Evolutionary conservation across 106 monocot species (phyloP), one percentile per base, ranked within the genome.

Genomic region (Acorus gramineus): DNA sequence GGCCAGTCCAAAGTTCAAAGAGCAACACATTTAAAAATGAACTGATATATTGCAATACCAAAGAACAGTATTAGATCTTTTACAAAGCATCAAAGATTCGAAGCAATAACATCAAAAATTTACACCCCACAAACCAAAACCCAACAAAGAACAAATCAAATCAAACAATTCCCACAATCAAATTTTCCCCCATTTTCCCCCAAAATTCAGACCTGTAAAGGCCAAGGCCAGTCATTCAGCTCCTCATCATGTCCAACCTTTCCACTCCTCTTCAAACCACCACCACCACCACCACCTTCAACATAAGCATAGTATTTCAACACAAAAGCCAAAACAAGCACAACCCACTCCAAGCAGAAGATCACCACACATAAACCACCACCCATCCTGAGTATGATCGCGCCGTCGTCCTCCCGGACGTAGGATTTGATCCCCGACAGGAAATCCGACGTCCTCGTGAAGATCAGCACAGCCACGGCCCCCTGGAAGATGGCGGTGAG

Each of bases 401-500:
- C 72, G 4, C 84, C 89, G 51, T 86, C 84, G 11, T 81, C 86
- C 73, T 77, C 74, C 75, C 75, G 71, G 44, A 93, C 93, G 65
- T 93, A 93, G 4, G 85, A 82, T 70, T 61, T 85, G 60, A 93
- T 66, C 46, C 77, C 82, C 4, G 47, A 68, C 28, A 91, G 77
- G 69, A 94, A 86, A 52, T 89, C 93, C 2, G 76, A 62, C 0
- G 93, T 81, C 50, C 81, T 52, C 8, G 86, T 79, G 75, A 86
- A 86, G 50, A 80, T 12, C 3, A 89, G 78, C 56, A 94, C 79
- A 4, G 93, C 78, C 5, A 81, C 85, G 1, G 93, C 67, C 6
- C 89, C 93, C 60, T 94, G 93, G 70, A 94, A 72, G 76, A 94
- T 94, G 68, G 93, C 83, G n/a, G 79, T 68, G 59, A 94, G 75